Evolutionary conservation across 805 yeast species (phyloP).

Genomic region (Tetrapisispora fleetii): DNA sequence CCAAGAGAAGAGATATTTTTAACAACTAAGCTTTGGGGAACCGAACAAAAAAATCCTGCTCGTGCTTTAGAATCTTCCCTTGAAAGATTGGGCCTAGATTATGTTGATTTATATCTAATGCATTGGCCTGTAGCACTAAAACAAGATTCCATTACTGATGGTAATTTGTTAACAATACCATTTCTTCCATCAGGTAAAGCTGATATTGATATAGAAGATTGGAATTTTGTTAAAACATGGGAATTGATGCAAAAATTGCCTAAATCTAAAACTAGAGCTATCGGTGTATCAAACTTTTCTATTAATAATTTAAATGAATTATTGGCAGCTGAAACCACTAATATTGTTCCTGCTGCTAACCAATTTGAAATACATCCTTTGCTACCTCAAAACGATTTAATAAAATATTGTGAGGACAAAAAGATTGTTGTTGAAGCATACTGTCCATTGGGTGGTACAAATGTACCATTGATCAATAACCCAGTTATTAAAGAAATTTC

Average conservation of each 20-base stretch:
- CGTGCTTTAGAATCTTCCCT: slow-evolving; percentile 50
- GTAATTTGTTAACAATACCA: slow-evolving; percentile 23
- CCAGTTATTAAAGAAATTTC: slow-evolving; percentile 46
- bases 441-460: slow-evolving; percentile 55
- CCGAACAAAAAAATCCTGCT: slow-evolving; percentile 41
- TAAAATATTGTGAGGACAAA: slow-evolving; percentile 42
- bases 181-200: slow-evolving; percentile 30
- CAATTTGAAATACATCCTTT: slow-evolving; percentile 70
- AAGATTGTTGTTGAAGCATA: slow-evolving; percentile 47
- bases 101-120: slow-evolving; percentile 65
- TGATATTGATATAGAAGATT: slow-evolving; percentile 25
- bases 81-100: slow-evolving; percentile 52
- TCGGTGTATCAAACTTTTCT: slow-evolving; percentile 52
- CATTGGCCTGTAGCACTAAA: slow-evolving; percentile 64
- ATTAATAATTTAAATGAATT: slow-evolving; percentile 32
- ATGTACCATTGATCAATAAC: slow-evolving; percentile 52
- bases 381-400: slow-evolving; percentile 52
- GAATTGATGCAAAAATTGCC: slow-evolving; percentile 48
- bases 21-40: slow-evolving; percentile 64
- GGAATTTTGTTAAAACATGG: slow-evolving; percentile 46
- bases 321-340: slow-evolving; percentile 36
- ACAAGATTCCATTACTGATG: slow-evolving; percentile 32
- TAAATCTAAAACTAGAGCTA: slow-evolving; percentile 37
- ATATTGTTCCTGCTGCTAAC: slow-evolving; percentile 42
- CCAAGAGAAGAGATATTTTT: slow-evolving; percentile 53